These are phyloP conservation scores for Gossypium longicalyx DNA, from an alignment of 345 rosid genomes.

Conservation along the genomic window DNA sequence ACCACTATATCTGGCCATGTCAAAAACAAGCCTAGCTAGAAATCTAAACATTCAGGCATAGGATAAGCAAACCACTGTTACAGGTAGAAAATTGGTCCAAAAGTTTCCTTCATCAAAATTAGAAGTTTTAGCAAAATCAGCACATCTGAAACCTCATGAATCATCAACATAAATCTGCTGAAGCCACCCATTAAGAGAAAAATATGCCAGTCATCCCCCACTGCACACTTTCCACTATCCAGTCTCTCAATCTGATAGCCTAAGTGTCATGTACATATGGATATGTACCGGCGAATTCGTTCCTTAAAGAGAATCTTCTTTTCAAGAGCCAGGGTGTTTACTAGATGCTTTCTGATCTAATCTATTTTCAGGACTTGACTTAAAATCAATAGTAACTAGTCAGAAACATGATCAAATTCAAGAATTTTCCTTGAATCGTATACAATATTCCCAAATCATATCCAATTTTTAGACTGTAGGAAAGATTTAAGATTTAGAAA, in stretches of 20 bases:
- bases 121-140: neutral
- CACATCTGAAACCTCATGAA: conserved; percentile 7
- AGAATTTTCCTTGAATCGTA: neutral
- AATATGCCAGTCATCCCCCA: conserved; percentile 6
- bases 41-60: neutral
- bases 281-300: neutral
- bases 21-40: neutral
- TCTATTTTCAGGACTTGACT: neutral
- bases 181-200: neutral
- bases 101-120: neutral
- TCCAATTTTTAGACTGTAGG: neutral
- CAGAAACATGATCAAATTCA: conserved; percentile 6
- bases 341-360: neutral
- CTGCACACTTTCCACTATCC: neutral
- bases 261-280: neutral
- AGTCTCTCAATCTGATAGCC: neutral
- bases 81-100: neutral
- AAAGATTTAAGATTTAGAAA: conserved; percentile 2
- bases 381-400: neutral
- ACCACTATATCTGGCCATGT: neutral
- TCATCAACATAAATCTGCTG: neutral
- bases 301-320: neutral
- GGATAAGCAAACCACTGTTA: neutral
- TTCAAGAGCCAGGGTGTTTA: neutral
- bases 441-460: neutral